Conservation (phyloP, 164 flowering plant species). For the Protea cynaroides region DNA sequence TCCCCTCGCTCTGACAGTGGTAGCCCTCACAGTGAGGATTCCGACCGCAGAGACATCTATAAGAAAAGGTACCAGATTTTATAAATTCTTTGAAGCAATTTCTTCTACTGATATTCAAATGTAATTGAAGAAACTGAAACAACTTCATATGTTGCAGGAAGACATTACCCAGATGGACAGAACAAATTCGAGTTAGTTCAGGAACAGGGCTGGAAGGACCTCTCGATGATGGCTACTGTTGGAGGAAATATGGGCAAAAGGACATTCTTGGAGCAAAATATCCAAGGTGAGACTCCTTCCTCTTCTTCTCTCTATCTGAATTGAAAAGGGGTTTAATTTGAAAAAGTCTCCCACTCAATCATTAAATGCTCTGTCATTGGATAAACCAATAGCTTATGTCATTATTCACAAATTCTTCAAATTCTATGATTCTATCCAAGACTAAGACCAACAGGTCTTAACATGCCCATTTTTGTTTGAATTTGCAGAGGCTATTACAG, state of each 20-base stretch:
- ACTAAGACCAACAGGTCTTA: too few species aligned
- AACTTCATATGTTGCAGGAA: conserved; percentile 34
- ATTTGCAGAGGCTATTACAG: conserved; percentile 86
- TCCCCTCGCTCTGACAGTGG: conserved; percentile 33
- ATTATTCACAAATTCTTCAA: too few species aligned
- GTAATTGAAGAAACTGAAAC: too few species aligned
- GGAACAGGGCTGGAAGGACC: conserved; percentile 37
- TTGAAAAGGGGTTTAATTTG: too few species aligned
- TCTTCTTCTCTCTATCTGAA: too few species aligned
- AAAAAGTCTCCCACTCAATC: conserved; percentile 22
- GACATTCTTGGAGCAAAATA: conserved; percentile 63
- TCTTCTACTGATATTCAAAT: not conserved
- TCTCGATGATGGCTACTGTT: conserved; percentile 52
- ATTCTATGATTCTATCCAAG: too few species aligned
- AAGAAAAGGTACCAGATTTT: conserved; percentile 38
- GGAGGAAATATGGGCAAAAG: conserved; percentile 88
- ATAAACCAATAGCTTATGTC: too few species aligned
- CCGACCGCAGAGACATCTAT: conserved; percentile 25
- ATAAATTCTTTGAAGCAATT: not conserved
- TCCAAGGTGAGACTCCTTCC: conserved; percentile 49
- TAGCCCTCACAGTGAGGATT: conserved; percentile 47
- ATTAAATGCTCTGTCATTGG: too few species aligned
- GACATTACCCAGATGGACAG: conserved; percentile 37
- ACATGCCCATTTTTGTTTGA: not conserved
- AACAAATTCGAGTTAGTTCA: conserved; percentile 26